A percentile compares a stretch with the other conserved stretches of the same genome.
Conservation (phyloP, 768 basidiomycete species). For the Crucibulum laeve region DNA sequence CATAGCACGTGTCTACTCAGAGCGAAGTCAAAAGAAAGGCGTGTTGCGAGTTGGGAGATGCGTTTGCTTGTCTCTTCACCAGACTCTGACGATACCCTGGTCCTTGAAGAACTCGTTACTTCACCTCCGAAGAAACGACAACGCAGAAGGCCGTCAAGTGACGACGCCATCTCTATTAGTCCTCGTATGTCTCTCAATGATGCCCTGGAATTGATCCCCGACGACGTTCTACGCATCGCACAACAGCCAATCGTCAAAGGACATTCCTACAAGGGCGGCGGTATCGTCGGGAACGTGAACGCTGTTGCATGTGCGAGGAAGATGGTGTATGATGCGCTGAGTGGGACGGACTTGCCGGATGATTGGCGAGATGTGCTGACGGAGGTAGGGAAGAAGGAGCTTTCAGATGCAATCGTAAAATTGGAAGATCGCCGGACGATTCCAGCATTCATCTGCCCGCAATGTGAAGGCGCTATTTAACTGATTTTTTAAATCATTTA, state of each 20-base stretch:
- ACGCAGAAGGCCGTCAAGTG: neutral
- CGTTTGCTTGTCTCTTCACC: constrained; percentile 34
- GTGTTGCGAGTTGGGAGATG: constrained; percentile 10
- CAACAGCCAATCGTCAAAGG: constrained; percentile 54
- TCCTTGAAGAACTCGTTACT: constrained; percentile 9
- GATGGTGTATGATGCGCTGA: constrained; percentile 37
- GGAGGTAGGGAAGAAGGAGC: constrained; percentile 2
- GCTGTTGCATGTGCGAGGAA: constrained; percentile 42
- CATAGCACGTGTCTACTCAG: constrained; percentile 43
- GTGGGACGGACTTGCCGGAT: constrained; percentile 24
- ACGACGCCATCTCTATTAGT: neutral
- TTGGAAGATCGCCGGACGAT: constrained; percentile 13
- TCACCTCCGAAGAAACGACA: constrained; percentile 1
- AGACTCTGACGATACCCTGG: constrained; percentile 20
- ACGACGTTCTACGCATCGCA: constrained; percentile 35
- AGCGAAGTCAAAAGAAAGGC: constrained; percentile 17
- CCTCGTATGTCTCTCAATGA: neutral
- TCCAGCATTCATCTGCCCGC: constrained; percentile 34
- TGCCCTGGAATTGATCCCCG: neutral
- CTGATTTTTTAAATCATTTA: too few relatives aligned
- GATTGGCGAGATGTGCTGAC: constrained; percentile 35
- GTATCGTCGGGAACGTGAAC: constrained; percentile 47
- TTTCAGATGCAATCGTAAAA: constrained; percentile 13
- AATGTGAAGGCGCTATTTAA: constrained; percentile 40
- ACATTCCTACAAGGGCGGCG: constrained; percentile 25